A percentile compares a stretch with the other conserved stretches of the same genome.
These are phyloP conservation scores for Alternaria sp. DNA, from an alignment of 2,329 filamentous ascomycete species.

Conservation along the genomic window DNA sequence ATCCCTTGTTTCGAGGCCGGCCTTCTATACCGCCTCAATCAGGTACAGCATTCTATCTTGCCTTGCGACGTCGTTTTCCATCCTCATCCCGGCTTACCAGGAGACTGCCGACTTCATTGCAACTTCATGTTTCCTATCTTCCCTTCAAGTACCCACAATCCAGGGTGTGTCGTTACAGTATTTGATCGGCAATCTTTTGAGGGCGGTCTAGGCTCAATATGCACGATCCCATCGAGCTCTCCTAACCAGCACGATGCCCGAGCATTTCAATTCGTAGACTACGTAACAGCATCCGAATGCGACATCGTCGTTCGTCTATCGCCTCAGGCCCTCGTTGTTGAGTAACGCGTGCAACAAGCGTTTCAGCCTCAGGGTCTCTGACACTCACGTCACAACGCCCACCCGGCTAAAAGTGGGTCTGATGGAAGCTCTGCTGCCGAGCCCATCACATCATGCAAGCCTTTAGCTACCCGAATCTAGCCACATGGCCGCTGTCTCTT, in stretches of 20 bases:
- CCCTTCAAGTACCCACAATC: background rate
- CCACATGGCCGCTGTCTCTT: background rate
- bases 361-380: conserved; percentile 35
- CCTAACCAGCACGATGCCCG: background rate
- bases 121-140: background rate
- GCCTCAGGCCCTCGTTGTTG: conserved; percentile 8
- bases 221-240: background rate
- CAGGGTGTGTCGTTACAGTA: background rate
- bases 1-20: background rate
- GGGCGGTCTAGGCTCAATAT: background rate
- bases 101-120: background rate
- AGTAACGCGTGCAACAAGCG: conserved; percentile 10
- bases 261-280: background rate
- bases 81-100: background rate
- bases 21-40: background rate
- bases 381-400: conserved; percentile 22
- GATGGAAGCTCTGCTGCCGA: conserved; percentile 9
- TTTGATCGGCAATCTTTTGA: background rate
- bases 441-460: conserved; percentile 19
- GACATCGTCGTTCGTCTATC: conserved; percentile 1
- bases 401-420: conserved; percentile 17
- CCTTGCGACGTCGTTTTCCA: background rate
- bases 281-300: background rate
- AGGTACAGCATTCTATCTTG: background rate
- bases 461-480: conserved; percentile 2